Evolutionary conservation across 1,284 basidiomycete species (phyloP), one percentile per base, ranked within the genome.

Genomic region (Cutaneotrichosporon spelunceum): DNA sequence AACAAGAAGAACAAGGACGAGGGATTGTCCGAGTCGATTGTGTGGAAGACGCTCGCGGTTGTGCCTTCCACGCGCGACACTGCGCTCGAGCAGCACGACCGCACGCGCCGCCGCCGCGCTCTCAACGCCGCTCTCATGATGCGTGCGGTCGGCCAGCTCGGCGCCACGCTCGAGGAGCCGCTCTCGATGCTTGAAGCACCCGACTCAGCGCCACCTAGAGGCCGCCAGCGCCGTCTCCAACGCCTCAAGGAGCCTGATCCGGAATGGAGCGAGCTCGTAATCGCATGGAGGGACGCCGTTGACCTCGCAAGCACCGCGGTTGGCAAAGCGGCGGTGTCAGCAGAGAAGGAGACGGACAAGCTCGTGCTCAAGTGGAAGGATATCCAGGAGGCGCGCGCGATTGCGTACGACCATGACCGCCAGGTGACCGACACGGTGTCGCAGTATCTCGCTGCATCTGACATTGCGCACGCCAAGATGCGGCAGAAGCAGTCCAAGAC

Each of bases 91-190:
- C 82, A 81, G 49, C 77, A 79, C 14, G 84, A 82, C 63, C 84
- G 90, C 44, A 81, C 87, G 61, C 75, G 79, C 3, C 81, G 88
- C 39, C 83, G 90, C 57, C 81, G 85, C 7, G 59, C 68, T 2
- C 42, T 67, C 50, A 69, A 65, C 29, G 70, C 69, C 14, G 70
- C 72, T 4, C 33, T 72, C 36, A 60, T 72, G 39, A 66, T 59
- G 61, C 63, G 90, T 84, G 91, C 85, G 9, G 81, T 92, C 26
- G 86, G 87, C 30, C 83, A 84, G 2, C 82, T 90, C 13, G 91
- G 90, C 11, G 90, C 89, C 2, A 70, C 79, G 1, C 74, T 93
- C 83, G 81, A 62, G 50, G 81, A 76, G 57, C 75, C 75, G 59
- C 57, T 70, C n/a, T 62, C 66, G 10, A 63, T 71, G 49, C 60